Base-by-base conservation (phyloP, 257 asterid species). In the Nicotiana obtusifolia region DNA sequence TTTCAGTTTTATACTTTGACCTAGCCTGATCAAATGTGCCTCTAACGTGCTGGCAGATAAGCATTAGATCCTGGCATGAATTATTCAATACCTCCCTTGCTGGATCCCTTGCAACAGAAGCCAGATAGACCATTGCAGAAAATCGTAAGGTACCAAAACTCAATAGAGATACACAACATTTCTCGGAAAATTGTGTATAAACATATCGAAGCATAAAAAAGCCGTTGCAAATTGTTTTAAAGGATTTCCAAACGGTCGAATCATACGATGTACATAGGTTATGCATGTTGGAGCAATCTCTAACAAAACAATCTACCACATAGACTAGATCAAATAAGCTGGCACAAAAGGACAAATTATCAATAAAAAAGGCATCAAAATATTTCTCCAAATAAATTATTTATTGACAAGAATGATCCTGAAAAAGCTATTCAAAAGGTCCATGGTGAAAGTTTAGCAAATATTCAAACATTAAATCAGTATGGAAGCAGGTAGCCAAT, bases 51-150 rank as follows among this genome's bases (percentile, higher is more conserved):
- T 89, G 90, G 82, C 98, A 90, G 41, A 88, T 80, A 11, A 87
- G 91, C 93, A 88, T 95, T 77, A 93, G 88, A 85, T 95, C 93
- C 86, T 93, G 92, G 87, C 97, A 88, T 0, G 98, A 88, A 84
- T 93, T 97, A 64, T 90, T 91, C 84, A 95, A 64, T 56, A 91
- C 97, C 86, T 94, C 95, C 4, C 97, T 86, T 24, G 98, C 96
- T n/a, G 93, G 86, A 62, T 95, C 95, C 53, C 98, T 98, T 95
- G 84, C 81, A 86, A 24, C 47, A 80, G 56, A 81, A 56, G 37
- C 62, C 75, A 73, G 54, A 10, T 64, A 26, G 59, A 19, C 7
- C 7, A 57, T 44, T 53, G 17, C 22, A 60, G 37, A 79, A 9
- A 16, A 10, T 20, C 62, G 10, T 16, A 60, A 57, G 20, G 49